Base-by-base conservation (phyloP, 805 yeast genomes). In the Naumovozyma baii region DNA sequence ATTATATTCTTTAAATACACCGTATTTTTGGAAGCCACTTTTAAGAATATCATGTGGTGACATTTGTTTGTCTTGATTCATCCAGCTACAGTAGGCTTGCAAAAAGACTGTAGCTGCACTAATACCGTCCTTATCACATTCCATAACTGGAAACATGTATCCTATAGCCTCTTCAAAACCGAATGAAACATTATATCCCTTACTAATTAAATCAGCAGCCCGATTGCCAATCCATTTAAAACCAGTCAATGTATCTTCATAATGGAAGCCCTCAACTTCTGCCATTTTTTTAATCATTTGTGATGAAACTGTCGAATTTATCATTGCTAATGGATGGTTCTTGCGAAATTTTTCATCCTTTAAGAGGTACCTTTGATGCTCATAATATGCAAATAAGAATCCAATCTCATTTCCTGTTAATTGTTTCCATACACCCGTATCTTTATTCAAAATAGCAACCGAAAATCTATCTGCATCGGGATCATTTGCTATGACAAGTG, bases 391-490 rank as follows among this genome's bases (percentile, higher is more conserved):
- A 64, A 92, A 85, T 38, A 92, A 60, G 44, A 75, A 74, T 0
- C 97, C 98, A 36, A 90, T 71, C 57, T 90, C 95, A 59, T 90
- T 88, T 2, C 98, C 98, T 0, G 88, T 80, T 38, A 90, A 63
- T 59, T 88, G 96, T 40, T 60, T 64, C 94, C 95, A 88, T 13
- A 52, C 42, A 12, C 67, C 68, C 2, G 41, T 34, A 2, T 47
- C 38, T 2, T 45, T 50, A 3, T 48, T 41, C 33, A 73, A 76
- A 15, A 83, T 72, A 0, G 95, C 95, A 8, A 75, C 82, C 5
- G 92, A 80, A 54, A 90, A 90, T 43, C 98, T 68, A 59, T 90
- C 98, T 0, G 97, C 98, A 61, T 90, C 98, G 0, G 98, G 98
- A 55, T 90, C 98, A 59, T 82, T 90, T 1, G 96, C 95, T 2